These are phyloP conservation scores for Prunus salicina DNA, from an alignment of 306 rosid species.

Conservation along the genomic window DNA sequence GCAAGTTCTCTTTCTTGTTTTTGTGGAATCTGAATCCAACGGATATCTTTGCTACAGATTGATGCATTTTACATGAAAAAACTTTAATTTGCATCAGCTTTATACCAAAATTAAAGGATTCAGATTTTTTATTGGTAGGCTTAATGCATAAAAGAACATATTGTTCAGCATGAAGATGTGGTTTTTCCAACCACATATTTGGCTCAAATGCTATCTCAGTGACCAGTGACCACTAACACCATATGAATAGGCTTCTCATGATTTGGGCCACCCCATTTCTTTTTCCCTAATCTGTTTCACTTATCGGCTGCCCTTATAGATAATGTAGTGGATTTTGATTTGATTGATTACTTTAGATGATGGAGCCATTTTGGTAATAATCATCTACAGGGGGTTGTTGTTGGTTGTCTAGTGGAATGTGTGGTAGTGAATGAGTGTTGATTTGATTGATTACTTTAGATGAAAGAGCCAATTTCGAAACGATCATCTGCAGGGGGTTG, in stretches of 20 bases:
- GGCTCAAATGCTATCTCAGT: neutral
- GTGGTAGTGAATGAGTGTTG: neutral
- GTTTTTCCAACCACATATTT: neutral
- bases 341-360: neutral
- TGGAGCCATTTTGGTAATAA: neutral
- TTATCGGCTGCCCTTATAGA: neutral
- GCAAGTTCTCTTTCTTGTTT: neutral
- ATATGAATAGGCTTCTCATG: neutral
- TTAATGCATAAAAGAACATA: neutral
- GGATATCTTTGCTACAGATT: neutral
- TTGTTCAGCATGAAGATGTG: neutral
- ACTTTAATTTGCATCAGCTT: neutral
- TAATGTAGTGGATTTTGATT: constrained; percentile 5
- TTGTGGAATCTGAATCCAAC: constrained; percentile 1
- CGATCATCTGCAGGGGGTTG: neutral
- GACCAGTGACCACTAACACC: neutral
- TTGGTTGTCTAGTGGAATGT: neutral
- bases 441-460: neutral
- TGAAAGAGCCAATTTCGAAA: neutral
- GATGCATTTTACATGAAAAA: neutral
- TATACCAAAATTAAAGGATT: neutral
- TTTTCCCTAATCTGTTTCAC: neutral
- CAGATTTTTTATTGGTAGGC: neutral
- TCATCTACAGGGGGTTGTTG: neutral
- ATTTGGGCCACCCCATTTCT: neutral